Conservation (phyloP, 2,329 filamentous ascomycete genomes). For the Torrubiella hemipterigena region DNA sequence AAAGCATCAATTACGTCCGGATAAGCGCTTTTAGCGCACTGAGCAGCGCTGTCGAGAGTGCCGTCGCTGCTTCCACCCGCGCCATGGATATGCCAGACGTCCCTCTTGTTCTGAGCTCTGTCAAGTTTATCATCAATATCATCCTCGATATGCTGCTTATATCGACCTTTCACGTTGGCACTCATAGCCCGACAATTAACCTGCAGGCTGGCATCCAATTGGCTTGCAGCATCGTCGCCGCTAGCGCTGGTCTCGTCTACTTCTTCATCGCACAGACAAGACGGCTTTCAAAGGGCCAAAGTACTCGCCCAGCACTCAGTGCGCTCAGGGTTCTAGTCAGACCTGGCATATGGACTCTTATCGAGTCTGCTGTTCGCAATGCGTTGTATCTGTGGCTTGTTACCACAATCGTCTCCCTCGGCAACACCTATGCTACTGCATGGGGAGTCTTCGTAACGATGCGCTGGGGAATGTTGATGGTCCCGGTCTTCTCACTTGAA, state of each 20-base stretch:
- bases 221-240: slow-evolving; percentile 44
- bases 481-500: slow-evolving; percentile 56
- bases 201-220: slow-evolving; percentile 53
- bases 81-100: slow-evolving; percentile 60
- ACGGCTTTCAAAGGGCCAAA: not conserved
- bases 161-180: slow-evolving; percentile 49
- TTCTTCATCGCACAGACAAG: slow-evolving; percentile 27
- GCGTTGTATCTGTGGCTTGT: slow-evolving; percentile 62
- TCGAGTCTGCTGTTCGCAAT: slow-evolving; percentile 56
- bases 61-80: slow-evolving; percentile 48
- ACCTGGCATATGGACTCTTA: slow-evolving; percentile 47
- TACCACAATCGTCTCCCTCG: slow-evolving; percentile 49
- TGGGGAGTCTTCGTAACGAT: slow-evolving; percentile 68
- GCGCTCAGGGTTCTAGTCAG: slow-evolving; percentile 37
- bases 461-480: slow-evolving; percentile 63
- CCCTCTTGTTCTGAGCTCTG: slow-evolving; percentile 50
- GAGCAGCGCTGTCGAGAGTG: slow-evolving; percentile 49
- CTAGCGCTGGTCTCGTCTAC: slow-evolving; percentile 44
- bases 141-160: slow-evolving; percentile 54
- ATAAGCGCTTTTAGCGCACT: slow-evolving; percentile 52
- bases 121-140: slow-evolving; percentile 56
- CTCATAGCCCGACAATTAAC: slow-evolving; percentile 43
- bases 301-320: slow-evolving; percentile 22
- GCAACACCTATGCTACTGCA: slow-evolving; percentile 54
- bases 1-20: slow-evolving; percentile 51